Percentiles rank a stretch among this genome's conserved stretches.
Evolutionary conservation across 495 filamentous ascomycete species (phyloP).

Genomic region (Penicillium cataractarum): DNA sequence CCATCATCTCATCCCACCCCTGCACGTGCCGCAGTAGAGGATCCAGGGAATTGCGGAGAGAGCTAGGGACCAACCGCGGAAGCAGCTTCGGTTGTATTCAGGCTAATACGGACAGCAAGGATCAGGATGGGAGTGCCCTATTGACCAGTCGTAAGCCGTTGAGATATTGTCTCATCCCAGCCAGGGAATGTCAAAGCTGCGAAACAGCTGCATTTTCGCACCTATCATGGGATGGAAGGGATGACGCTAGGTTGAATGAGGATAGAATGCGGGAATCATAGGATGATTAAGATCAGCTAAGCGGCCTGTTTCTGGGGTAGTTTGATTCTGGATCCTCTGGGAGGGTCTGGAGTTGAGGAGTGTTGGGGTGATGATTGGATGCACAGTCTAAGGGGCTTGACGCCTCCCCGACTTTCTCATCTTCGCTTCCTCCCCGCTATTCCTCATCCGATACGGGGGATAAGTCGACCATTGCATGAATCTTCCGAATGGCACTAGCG

Average conservation of each 20-base stretch:
- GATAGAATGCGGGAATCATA: conserved; percentile 1
- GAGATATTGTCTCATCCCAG: neutral
- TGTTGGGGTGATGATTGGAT: conserved; percentile 24
- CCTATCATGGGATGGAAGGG: conserved; percentile 20
- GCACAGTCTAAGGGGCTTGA: neutral
- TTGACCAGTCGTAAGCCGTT: conserved; percentile 9
- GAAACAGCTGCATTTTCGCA: conserved; percentile 17
- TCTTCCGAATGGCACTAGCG: neutral
- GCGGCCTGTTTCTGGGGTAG: conserved; percentile 14
- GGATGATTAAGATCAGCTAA: neutral
- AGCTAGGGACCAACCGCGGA: neutral
- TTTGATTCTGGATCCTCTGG: neutral
- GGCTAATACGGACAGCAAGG: conserved; percentile 13
- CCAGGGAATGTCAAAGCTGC: neutral
- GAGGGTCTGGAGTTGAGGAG: neutral
- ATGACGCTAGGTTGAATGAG: neutral
- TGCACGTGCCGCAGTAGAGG: conserved; percentile 12
- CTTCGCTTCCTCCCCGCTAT: neutral
- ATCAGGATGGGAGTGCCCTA: neutral
- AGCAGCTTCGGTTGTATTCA: conserved; percentile 8
- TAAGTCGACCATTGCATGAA: neutral
- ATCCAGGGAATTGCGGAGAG: conserved; percentile 21
- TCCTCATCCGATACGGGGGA: conserved; percentile 11
- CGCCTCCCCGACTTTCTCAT: conserved; percentile 5
- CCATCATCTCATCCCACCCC: neutral